Base-by-base conservation (phyloP, 805 yeast genomes). In the Candida sakaeoensis region DNA sequence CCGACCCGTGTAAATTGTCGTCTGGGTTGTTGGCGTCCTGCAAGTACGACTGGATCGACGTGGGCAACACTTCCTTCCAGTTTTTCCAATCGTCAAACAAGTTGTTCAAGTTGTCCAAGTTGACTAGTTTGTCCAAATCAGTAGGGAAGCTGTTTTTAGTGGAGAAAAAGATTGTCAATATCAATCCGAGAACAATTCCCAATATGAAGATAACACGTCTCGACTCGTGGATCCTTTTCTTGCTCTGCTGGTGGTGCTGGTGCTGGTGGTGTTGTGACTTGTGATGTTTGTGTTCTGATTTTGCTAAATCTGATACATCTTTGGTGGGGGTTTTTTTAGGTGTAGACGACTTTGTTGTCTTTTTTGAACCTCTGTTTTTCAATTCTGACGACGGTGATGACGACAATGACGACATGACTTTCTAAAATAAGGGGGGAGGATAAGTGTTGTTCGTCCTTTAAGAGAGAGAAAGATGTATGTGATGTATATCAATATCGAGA, bases 151-250 rank as follows among this genome's bases (percentile, higher is more conserved):
- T 63, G 18, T 65, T 49, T 10, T 61, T 57, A 2, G 68, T 60
- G 13, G 70, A 65, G 45, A 82, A 71, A 49, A 83, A 76, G 23
- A 77, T 67, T 0, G 96, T 89, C 3, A 77, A 49, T 0, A 72
- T 34, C 1, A 87, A 63, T 12, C 96, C 96, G 10, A 86, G 45
- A 1, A 86, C 33, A 0, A 95, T 79, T 33, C 96, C 96, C 28
- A 85, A 55, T 0, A 82, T 48, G 49, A 86, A 84, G 7, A 79
- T 68, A 15, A 79, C 68, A 38, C 86, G 60, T 49, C 81, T 72
- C 2, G 86, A 71, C 41, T 73, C 75, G 58, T 68, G 58, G 25
- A 68, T 46, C 21, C 31, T 43, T 37, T 52, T 57, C 48, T 54
- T 57, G 18, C 7, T n/a, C n/a, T n/a, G n/a, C n/a, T n/a, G 17